A percentile compares a stretch with the other conserved stretches of the same genome.
phyloP scores from a whole-genome alignment of 371 early-diverging fungal genomes.

The Batrachochytrium dendrobatidis region DNA sequence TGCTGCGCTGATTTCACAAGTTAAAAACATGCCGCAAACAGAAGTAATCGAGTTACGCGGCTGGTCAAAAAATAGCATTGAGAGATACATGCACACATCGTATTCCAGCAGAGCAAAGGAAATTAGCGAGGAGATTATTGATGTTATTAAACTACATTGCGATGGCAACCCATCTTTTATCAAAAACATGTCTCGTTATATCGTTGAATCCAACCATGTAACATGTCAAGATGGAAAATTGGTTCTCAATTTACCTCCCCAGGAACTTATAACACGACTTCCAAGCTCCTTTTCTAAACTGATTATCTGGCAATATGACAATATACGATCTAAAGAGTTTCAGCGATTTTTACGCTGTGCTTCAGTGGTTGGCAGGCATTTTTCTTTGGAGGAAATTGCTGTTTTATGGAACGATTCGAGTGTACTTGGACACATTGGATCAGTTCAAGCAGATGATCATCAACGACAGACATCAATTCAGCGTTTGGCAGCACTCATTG shows the following conservation, averaged over 20 bases:
- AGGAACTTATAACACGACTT: neutral
- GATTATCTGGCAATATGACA: slow-evolving; percentile 2
- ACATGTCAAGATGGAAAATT: neutral
- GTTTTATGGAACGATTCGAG: slow-evolving; percentile 7
- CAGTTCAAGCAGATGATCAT: neutral
- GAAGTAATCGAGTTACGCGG: neutral
- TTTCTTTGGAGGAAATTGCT: slow-evolving; percentile 10
- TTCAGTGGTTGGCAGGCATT: neutral
- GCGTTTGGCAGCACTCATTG: neutral
- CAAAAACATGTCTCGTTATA: neutral
- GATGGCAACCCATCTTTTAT: neutral
- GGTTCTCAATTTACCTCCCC: neutral
- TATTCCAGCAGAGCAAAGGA: neutral
- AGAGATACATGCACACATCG: neutral
- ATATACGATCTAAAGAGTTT: slow-evolving; percentile 4
- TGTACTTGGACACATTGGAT: no score
- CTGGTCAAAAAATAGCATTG: neutral
- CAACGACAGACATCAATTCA: neutral
- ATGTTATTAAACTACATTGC: neutral
- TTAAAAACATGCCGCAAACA: slow-evolving; percentile 1
- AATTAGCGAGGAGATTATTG: neutral
- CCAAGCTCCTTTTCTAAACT: neutral
- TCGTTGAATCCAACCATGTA: neutral
- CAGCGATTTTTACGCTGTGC: slow-evolving; percentile 8
- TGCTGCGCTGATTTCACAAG: neutral